These are phyloP conservation scores for Nakazawaea wyomingensis DNA, from an alignment of 805 yeast species.

Conservation along the genomic window DNA sequence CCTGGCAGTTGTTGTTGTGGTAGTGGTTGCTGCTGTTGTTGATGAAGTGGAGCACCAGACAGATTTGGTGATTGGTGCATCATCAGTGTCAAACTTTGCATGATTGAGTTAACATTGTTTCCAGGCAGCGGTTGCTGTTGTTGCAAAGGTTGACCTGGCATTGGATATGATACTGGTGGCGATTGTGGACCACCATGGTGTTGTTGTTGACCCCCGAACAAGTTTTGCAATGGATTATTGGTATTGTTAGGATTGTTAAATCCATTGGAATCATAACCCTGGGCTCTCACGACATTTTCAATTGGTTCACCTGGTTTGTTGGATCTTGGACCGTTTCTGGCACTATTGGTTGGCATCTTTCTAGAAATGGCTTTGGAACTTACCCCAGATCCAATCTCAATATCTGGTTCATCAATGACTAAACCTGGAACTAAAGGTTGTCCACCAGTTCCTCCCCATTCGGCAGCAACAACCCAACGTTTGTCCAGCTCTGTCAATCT, in stretches of 20 bases:
- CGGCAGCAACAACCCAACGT: slow-evolving; percentile 83
- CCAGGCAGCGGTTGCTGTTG: slow-evolving; percentile 4
- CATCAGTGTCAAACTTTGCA: slow-evolving; percentile 13
- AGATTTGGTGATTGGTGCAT: slow-evolving; percentile 10
- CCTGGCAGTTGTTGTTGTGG: slow-evolving; percentile 8
- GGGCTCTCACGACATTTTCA: slow-evolving; percentile 21
- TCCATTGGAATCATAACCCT: slow-evolving; percentile 19
- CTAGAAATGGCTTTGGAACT: slow-evolving; percentile 87
- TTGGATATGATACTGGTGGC: slow-evolving; percentile 1
- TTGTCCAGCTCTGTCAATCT: slow-evolving; percentile 92
- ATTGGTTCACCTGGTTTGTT: slow-evolving; percentile 53
- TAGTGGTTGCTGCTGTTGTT: slow-evolving; percentile 1
- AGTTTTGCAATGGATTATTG: slow-evolving; percentile 13
- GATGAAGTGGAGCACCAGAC: slow-evolving; percentile 3
- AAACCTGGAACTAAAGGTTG: slow-evolving; percentile 71
- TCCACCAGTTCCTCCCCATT: slow-evolving; percentile 98
- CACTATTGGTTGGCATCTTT: slow-evolving; percentile 88
- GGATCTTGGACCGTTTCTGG: slow-evolving; percentile 81
- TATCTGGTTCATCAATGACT: slow-evolving; percentile 95
- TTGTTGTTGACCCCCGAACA: slow-evolving; percentile 6
- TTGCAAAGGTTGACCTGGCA: slow-evolving; percentile 8
- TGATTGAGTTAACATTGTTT: slow-evolving; percentile 9
- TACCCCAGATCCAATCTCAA: slow-evolving; percentile 91
- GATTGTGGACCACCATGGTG: slow-evolving; percentile 3
- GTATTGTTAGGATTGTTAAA: slow-evolving; percentile 10